Base-by-base conservation (phyloP, 108 stramenopile species). In the Nitzschia inconspicua region DNA sequence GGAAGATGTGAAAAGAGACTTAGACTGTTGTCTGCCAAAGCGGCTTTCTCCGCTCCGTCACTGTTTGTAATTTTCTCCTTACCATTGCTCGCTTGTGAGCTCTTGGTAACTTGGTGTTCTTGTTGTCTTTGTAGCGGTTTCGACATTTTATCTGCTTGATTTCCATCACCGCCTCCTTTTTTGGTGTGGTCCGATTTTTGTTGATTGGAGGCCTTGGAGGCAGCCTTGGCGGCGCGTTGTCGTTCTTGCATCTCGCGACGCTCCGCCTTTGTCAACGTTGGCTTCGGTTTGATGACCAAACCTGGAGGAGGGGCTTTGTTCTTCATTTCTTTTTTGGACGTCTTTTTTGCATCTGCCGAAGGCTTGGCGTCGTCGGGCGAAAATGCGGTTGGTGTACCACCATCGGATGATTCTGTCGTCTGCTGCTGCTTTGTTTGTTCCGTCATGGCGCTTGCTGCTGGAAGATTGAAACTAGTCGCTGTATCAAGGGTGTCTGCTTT, bases 221-320 rank as follows among this genome's bases (percentile, higher is more conserved):
- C 87, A 26, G 77, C 82, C 81, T 98, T 98, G 42, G 92, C 95
- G 7, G 96, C 95, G 35, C 94, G 77, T 69, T 96, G 94, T 51
- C 78, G 63, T 72, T 96, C 96, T 72, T 96, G 97, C 44, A 92
- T 61, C 18, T 88, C 97, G 9, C 95, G 75, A 50, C 95, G 85
- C 72, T 97, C 97, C 4, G 94, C 94, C 70, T 98, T 97, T 60
- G 84, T 79, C 44, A 96, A 60, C 57, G 96, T 92, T 20, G 94
- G 94, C 47, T 89, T 88, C 30, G 88, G 88, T 23, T 88, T 86
- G 50, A 89, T 84, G 30, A 88, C 78, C 16, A 93, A 49, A 36
- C 72, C 60, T 30, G 66, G 55, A 27, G 85, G 83, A 39, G 76
- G 79, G 14, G 59, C 66, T 52, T 87, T 89, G 35, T 79, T 71